Percentiles rank a stretch among this genome's conserved stretches.
These are phyloP conservation scores for Gracilaria caudata DNA, from an alignment of 23 red algal genomes.

Conservation along the genomic window DNA sequence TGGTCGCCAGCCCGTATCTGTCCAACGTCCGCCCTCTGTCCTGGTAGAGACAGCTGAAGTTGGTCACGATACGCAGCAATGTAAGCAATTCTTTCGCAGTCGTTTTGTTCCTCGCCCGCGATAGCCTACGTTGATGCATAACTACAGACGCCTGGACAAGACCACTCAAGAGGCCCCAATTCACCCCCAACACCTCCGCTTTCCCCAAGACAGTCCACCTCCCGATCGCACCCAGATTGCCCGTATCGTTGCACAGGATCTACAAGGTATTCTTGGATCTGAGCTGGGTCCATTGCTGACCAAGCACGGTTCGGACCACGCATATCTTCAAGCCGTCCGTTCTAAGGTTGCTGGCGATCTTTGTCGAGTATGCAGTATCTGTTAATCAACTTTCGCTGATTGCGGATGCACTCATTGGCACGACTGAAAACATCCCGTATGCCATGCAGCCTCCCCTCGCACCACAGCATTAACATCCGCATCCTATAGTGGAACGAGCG, in stretches of 20 bases:
- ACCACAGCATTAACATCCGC: background rate
- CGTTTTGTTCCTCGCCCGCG: background rate
- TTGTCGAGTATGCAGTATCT: slow-evolving; percentile 52
- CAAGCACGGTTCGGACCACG: background rate
- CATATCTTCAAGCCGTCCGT: background rate
- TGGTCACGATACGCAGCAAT: too few species aligned
- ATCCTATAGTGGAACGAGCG: slow-evolving; percentile 9
- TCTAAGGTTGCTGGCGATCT: slow-evolving; percentile 25
- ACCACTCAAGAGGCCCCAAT: background rate
- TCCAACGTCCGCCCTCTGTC: background rate
- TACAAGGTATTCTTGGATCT: slow-evolving; percentile 11
- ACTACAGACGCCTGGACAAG: slow-evolving; percentile 14
- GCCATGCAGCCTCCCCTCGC: background rate
- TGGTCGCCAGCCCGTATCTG: background rate
- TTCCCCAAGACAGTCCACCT: background rate
- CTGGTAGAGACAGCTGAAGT: too few species aligned
- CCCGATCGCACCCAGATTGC: background rate
- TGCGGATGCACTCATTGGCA: background rate
- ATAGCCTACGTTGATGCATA: slow-evolving; percentile 19
- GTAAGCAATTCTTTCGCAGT: background rate
- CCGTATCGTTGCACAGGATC: background rate
- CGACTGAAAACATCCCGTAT: background rate
- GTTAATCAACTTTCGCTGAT: background rate
- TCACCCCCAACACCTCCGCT: background rate
- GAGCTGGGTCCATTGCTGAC: background rate